Conservation (phyloP, 306 rosid species). For the Corylus avellana region DNA sequence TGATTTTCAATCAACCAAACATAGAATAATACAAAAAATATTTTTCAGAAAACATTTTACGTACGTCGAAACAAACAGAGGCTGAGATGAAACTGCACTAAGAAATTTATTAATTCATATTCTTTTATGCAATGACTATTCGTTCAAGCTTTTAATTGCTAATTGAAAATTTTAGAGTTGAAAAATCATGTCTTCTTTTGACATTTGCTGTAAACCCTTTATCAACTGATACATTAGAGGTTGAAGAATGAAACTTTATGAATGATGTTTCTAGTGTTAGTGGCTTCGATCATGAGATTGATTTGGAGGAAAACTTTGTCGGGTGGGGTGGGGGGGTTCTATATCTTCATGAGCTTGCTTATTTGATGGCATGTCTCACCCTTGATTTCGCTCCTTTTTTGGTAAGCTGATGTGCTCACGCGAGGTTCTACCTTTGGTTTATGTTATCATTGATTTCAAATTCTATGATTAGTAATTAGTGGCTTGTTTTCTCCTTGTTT, state of each 20-base stretch:
- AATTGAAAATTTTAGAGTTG: no score
- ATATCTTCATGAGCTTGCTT: constrained; percentile 87
- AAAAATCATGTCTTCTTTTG: no score
- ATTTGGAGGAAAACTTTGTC: no score
- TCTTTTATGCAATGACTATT: no score
- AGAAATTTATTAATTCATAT: no score
- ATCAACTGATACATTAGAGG: constrained; percentile 15
- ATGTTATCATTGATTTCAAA: background rate
- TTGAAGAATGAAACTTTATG: constrained; percentile 32
- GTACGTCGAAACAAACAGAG: no score
- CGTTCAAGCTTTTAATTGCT: no score
- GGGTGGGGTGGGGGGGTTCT: constrained; percentile 52
- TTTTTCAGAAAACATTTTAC: no score
- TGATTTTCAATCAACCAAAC: no score
- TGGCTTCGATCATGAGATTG: constrained; percentile 15
- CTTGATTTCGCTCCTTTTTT: constrained; percentile 66
- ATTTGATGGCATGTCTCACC: constrained; percentile 73
- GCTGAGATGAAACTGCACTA: no score
- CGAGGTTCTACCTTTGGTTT: background rate
- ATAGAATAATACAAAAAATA: no score
- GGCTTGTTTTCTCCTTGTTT: constrained; percentile 3
- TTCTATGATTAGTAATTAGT: background rate
- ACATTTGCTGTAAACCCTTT: no score
- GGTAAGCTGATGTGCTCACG: constrained; percentile 45
- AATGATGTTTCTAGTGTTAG: constrained; percentile 47